A percentile compares a stretch with the other conserved stretches of the same genome.
Conservation (phyloP, 768 basidiomycete species). For the Pleurotus djamor region DNA sequence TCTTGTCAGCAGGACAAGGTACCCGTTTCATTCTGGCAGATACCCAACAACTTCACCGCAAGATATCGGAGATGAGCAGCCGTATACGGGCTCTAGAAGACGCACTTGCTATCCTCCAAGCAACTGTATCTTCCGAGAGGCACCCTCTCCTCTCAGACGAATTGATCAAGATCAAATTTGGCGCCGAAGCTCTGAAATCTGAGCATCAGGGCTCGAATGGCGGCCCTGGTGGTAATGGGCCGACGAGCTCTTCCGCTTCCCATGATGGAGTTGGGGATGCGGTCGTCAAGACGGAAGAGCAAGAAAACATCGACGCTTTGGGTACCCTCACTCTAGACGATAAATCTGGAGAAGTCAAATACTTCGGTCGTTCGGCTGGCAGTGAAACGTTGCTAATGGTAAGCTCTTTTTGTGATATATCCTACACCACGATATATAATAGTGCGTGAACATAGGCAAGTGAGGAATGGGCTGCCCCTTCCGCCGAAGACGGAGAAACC, state of each 20-base stretch:
- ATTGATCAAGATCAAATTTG: constrained; percentile 54
- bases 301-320: constrained; percentile 48
- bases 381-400: constrained; percentile 41
- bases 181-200: constrained; percentile 42
- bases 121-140: constrained; percentile 50
- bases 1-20: constrained; percentile 49
- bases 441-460: constrained; percentile 18
- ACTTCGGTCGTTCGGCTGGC: constrained; percentile 64
- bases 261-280: constrained; percentile 26
- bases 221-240: constrained; percentile 11
- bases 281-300: constrained; percentile 11
- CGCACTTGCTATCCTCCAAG: constrained; percentile 59
- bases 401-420: not conserved
- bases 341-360: constrained; percentile 53
- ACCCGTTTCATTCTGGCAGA: constrained; percentile 65
- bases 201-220: not conserved
- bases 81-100: constrained; percentile 71
- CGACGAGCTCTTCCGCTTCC: constrained; percentile 4
- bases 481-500: constrained; percentile 20
- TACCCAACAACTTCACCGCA: constrained; percentile 62
- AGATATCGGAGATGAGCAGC: constrained; percentile 65
- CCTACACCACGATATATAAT: not conserved
- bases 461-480: constrained; percentile 25
- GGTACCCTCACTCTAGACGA: constrained; percentile 63
- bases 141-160: constrained; percentile 61